Evolutionary conservation across 1,284 basidiomycete genomes (phyloP), one percentile per base, ranked within the genome.

Genomic region (Phlebopus sp.): DNA sequence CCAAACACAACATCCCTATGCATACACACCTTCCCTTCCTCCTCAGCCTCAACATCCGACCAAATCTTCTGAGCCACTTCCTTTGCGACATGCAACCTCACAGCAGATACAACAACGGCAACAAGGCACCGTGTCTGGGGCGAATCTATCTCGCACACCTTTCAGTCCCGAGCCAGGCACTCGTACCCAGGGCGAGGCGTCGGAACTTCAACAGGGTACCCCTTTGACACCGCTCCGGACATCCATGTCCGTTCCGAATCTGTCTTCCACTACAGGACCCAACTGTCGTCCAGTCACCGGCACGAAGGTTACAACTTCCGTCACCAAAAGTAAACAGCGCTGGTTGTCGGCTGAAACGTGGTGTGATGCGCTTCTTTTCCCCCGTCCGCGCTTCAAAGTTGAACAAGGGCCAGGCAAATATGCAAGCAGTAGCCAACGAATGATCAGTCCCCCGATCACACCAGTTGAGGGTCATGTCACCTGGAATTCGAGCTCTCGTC

Each of bases 311-410:
- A 32, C 42, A 5, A 17, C 53, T 4, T 35, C 51, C 15, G 41
- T 53, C 29, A 46, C 61, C 18, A 77, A 69, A 60, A 67, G 69
- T 17, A 78, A 72, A 53, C 82, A 86, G 32, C 70, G 80, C 6
- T 87, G 84, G 83, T 57, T 88, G 2, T 78, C 81, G 2, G 78
- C 85, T 0, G 84, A 89, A 66, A 82, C 83, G 9, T 87, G 86
- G 84, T 90, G 87, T 64, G 85, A 88, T 55, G 86, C 86, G 1
- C 55, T 90, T 3, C 64, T 90, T 35, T 82, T 89, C 47, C 87
- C 86, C 3, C 76, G 84, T 0, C 87, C 86, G 5, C 74, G 85
- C 41, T 77, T 90, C 55, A 79, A 76, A 57, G 52, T 82, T 46
- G 59, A 52, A 49, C 63, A 64, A n/a, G n/a, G n/a, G n/a, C n/a